Percentiles rank a stretch among this genome's conserved stretches.
Evolutionary conservation across 306 rosid species (phyloP).

Genomic region (Cotoneaster glaucophyllus): DNA sequence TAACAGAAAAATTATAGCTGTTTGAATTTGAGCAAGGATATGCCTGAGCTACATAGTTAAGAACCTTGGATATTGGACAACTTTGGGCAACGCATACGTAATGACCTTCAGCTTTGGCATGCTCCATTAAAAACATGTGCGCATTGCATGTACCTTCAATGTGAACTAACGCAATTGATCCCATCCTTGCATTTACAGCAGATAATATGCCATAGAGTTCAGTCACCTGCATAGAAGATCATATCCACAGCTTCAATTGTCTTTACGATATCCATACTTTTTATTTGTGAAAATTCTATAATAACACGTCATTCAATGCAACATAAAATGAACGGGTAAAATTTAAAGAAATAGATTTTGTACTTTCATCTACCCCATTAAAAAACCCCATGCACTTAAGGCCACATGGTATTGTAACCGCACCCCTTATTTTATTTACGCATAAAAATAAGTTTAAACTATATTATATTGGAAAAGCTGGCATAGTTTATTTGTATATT

Average conservation of each 20-base stretch:
- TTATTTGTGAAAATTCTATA: background rate
- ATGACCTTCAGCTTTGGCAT: slow-evolving; percentile 50
- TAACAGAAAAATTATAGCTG: slow-evolving; percentile 15
- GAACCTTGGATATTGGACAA: slow-evolving; percentile 34
- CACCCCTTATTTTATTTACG: too few relatives aligned
- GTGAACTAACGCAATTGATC: slow-evolving; percentile 67
- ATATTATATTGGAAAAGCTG: background rate
- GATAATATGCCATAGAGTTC: slow-evolving; percentile 41
- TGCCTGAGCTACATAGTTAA: slow-evolving; percentile 32
- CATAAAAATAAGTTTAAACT: too few relatives aligned
- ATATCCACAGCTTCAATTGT: background rate
- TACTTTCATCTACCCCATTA: background rate
- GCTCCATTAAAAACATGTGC: slow-evolving; percentile 74
- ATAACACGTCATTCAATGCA: background rate
- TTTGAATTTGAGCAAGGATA: slow-evolving; percentile 33
- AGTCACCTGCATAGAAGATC: slow-evolving; percentile 40
- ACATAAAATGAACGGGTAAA: too few relatives aligned
- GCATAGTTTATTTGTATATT: background rate
- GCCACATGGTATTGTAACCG: background rate
- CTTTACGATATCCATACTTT: background rate
- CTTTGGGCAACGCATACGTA: slow-evolving; percentile 58
- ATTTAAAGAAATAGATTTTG: background rate
- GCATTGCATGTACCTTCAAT: slow-evolving; percentile 74
- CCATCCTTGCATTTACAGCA: slow-evolving; percentile 71
- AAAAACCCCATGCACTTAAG: background rate